Evolutionary conservation across 2,329 filamentous ascomycete genomes (phyloP), one percentile per base, ranked within the genome.

Genomic region (Purpureocillium lavendulum): DNA sequence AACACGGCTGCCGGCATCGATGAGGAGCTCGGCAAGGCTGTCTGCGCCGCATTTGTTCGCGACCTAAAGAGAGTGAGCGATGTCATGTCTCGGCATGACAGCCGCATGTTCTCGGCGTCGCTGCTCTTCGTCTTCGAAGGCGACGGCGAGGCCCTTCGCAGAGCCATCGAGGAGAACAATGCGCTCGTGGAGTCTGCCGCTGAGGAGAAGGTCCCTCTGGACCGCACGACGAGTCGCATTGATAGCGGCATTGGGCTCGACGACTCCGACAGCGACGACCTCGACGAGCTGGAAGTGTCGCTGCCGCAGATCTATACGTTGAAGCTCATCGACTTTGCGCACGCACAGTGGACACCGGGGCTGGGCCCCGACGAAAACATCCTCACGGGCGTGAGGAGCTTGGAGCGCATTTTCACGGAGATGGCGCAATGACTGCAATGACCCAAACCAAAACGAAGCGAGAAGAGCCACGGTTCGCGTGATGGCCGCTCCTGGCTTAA

Each of bases 291-390:
- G 2, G 60, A 66, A 1, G 67, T 68, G 2, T 70, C 34, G 13
- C 44, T 67, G 10, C 83, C 83, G 0, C 81, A 81, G 51, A 76
- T 94, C 33, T 87, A 83, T 53, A 75, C 79, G 11, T 71, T 96
- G 36, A 92, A 90, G 56, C 71, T 98, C 46, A 98, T 98, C 51
- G 92, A 98, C 60, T 98, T 98, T 70, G 92, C 92, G 2, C 92
- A 98, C 61, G 92, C 92, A 10, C 66, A 70, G 36, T 97, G 84
- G 81, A 83, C 79, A 1, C 84, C 86, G 0, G 87, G 87, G 1
- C 65, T 83, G 52, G 90, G 90, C 0, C 82, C 84, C 0, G 92
- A 98, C 58, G 82, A 94, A 62, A 97, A 97, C 55, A 67, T 75
- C 12, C 67, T 96, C 26, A 67, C 67, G 29, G 89, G 89, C 0